phyloP scores from a whole-genome alignment of 441 rosid species.

The Corymbia calophylla region DNA sequence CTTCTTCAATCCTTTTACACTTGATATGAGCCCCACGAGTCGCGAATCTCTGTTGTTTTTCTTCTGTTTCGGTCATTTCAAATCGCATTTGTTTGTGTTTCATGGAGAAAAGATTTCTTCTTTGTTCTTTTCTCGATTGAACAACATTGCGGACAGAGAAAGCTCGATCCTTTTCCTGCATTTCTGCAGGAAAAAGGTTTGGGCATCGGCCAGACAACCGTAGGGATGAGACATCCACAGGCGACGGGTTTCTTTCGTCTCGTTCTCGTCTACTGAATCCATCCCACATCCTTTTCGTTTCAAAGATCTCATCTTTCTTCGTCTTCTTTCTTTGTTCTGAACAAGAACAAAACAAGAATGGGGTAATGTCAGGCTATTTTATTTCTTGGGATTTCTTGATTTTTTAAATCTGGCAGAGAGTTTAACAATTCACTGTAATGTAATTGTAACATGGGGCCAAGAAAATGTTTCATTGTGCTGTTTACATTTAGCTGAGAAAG shows the following conservation, averaged over 20 bases:
- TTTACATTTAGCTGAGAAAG: background rate
- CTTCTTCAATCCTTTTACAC: constrained; percentile 25
- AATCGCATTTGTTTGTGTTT: constrained; percentile 4
- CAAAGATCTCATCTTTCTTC: background rate
- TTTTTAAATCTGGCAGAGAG: background rate
- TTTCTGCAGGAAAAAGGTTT: background rate
- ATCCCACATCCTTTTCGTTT: constrained; percentile 19
- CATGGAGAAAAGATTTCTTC: constrained; percentile 8
- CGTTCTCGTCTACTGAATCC: constrained; percentile 45
- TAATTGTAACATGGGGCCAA: background rate
- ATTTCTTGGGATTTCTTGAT: background rate
- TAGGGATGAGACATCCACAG: constrained; percentile 54
- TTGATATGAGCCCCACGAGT: constrained; percentile 44
- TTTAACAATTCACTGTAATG: background rate
- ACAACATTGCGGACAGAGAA: constrained; percentile 37
- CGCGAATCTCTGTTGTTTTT: background rate
- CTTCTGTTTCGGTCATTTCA: background rate
- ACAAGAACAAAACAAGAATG: background rate
- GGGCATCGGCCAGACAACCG: constrained; percentile 69
- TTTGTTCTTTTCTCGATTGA: constrained; percentile 1
- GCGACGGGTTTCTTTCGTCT: constrained; percentile 11
- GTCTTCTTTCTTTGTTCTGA: background rate
- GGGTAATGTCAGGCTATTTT: background rate
- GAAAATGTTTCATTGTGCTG: background rate
- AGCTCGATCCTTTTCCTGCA: constrained; percentile 3